Base-by-base conservation (phyloP, 2,329 filamentous ascomycete species). In the Aspergillus tamarii region DNA sequence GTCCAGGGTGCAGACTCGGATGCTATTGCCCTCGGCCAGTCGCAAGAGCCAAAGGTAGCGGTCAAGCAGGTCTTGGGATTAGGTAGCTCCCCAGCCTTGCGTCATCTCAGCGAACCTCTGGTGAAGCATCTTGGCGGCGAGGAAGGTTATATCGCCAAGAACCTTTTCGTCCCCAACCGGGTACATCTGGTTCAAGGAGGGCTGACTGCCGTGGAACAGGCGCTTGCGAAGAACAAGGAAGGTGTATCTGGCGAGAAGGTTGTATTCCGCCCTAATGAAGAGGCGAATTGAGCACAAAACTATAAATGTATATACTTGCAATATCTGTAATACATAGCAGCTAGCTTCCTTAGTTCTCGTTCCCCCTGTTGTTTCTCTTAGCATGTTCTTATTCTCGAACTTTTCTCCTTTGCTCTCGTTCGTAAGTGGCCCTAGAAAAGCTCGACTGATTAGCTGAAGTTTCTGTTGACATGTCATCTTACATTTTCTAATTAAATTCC, bases 81-180 rank as follows among this genome's bases (percentile, higher is more conserved):
- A 10, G 75, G 75, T 0, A 74, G 72, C 34, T 64, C 41, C 1
- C 71, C 74, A 0, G 58, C 64, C 6, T 54, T 77, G 59, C 67
- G 73, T 14, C 66, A 75, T 48, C 54, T 77, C 41, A 76, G 69
- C 57, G 75, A 75, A 66, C 73, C 75, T 0, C 36, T 76, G 60
- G 61, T 67, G 36, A 68, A 69, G 56, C 54, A 64, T 46, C 66
- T 76, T 57, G 61, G 55, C 6, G 61, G 61, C 3, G 61, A 63
- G 28, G 70, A 74, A 48, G 74, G 74, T 5, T 77, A 68, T 46
- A 67, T 77, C 34, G 75, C 75, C 3, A 70, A 69, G 46, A 74
- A 74, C 4, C 58, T 71, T 6, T 72, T 72, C 34, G 62, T 68
- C 10, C 75, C 75, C 0, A 77, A 77, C 58, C 68, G 71, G 19